These are phyloP conservation scores for Macaranga tanarius DNA, from an alignment of 441 rosid genomes.

Conservation along the genomic window DNA sequence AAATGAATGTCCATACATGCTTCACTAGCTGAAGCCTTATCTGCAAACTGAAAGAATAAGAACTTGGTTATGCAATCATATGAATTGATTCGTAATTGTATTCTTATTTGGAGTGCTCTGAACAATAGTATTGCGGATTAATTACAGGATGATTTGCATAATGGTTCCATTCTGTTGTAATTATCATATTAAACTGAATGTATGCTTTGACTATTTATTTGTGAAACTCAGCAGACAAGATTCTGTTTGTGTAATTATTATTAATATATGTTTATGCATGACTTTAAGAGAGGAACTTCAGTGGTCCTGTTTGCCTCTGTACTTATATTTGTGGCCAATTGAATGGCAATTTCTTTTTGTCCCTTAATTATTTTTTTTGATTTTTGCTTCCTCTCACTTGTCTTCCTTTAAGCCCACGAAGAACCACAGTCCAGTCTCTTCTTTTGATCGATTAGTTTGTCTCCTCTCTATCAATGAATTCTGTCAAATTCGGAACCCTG, in stretches of 20 bases:
- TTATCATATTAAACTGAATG: not conserved
- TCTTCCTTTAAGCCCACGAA: too few species aligned
- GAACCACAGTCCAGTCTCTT: too few species aligned
- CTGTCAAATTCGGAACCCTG: too few species aligned
- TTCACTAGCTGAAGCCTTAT: not conserved
- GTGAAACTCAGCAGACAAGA: not conserved
- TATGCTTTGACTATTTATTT: not conserved
- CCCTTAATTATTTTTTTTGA: too few species aligned
- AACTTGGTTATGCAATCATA: not conserved
- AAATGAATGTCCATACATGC: not conserved
- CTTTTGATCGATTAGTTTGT: too few species aligned
- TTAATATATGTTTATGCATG: not conserved
- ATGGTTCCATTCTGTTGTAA: not conserved
- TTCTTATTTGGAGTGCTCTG: not conserved
- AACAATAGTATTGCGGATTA: slow-evolving; percentile 2
- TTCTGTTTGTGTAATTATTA: not conserved
- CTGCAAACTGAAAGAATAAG: not conserved
- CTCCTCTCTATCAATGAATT: too few species aligned
- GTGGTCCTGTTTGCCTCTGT: too few species aligned
- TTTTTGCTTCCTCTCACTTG: too few species aligned
- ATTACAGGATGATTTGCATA: not conserved
- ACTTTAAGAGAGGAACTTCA: not conserved
- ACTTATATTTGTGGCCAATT: not conserved
- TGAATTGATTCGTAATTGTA: slow-evolving; percentile 2
- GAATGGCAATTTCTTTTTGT: too few species aligned